phyloP scores from a whole-genome alignment of 352 stramenopile genomes.

The Globisporangium cederbergense region DNA sequence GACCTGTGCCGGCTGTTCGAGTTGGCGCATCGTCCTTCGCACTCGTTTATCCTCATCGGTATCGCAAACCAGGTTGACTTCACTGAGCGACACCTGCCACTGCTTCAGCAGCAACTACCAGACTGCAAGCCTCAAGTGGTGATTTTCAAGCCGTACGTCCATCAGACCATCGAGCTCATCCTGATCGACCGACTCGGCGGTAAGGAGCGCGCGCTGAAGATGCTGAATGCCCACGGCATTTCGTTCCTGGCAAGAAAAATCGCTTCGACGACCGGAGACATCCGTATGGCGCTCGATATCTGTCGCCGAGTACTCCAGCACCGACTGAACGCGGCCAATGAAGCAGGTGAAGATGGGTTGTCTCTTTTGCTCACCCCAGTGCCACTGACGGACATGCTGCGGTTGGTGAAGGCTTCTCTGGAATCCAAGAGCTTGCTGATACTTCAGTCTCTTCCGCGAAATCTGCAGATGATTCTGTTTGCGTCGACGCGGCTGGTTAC shows the following conservation, averaged over 20 bases:
- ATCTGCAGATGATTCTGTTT: constrained; percentile 82
- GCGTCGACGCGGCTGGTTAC: constrained; percentile 44
- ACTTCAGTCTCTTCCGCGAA: constrained; percentile 65
- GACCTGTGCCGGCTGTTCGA: constrained; percentile 79
- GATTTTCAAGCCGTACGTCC: constrained; percentile 79
- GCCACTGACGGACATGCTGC: constrained; percentile 68
- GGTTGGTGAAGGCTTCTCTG: constrained; percentile 65
- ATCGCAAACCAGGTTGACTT: constrained; percentile 87
- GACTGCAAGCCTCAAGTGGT: constrained; percentile 56
- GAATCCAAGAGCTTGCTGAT: constrained; percentile 58
- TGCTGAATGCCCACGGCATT: constrained; percentile 70
- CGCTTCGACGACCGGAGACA: constrained; percentile 69
- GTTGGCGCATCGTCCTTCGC: constrained; percentile 48
- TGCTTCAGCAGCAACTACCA: constrained; percentile 50
- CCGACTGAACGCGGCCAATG: constrained; percentile 17
- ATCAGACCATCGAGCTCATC: constrained; percentile 77
- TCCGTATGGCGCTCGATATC: constrained; percentile 70
- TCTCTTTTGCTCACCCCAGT: constrained; percentile 26
- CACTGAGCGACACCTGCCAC: constrained; percentile 68
- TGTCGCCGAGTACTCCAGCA: constrained; percentile 67
- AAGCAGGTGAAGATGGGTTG: constrained; percentile 7
- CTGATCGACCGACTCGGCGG: constrained; percentile 64
- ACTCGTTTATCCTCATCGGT: constrained; percentile 74
- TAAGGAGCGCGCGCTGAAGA: constrained; percentile 30
- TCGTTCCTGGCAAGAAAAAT: constrained; percentile 81